Evolutionary conservation across 176 grass and related monocot species (phyloP).

Genomic region (Avena insularis): DNA sequence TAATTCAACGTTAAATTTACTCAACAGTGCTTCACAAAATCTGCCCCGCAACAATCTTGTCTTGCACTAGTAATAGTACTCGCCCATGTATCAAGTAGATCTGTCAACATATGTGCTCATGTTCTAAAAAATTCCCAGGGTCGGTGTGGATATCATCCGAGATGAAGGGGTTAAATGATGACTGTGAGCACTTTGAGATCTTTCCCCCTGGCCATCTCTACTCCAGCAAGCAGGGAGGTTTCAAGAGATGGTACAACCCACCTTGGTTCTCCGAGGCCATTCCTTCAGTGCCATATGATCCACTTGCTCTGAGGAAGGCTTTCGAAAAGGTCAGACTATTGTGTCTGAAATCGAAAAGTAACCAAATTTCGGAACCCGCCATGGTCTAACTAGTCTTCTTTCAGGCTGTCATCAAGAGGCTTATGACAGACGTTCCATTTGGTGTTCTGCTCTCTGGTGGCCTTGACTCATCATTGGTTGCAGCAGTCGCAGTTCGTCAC

Average conservation of each 20-base stretch:
- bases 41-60: not conserved
- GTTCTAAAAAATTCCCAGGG: constrained; percentile 35
- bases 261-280: constrained; percentile 62
- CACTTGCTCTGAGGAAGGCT: constrained; percentile 61
- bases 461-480: constrained; percentile 83
- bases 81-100: not conserved
- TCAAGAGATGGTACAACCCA: constrained; percentile 88
- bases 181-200: constrained; percentile 84
- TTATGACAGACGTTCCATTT: constrained; percentile 92
- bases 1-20: constrained; percentile 8
- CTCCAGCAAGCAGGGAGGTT: constrained; percentile 57
- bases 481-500: constrained; percentile 68
- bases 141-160: constrained; percentile 91
- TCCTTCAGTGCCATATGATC: constrained; percentile 58
- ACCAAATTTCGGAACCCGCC: not conserved
- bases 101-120: constrained; percentile 13
- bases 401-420: constrained; percentile 79
- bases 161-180: constrained; percentile 84
- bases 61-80: not conserved
- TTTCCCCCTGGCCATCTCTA: constrained; percentile 87
- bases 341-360: not conserved
- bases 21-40: not conserved
- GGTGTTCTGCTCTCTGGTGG: constrained; percentile 88
- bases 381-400: not conserved
- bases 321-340: constrained; percentile 65